Evolutionary conservation across 1,284 basidiomycete species (phyloP), one percentile per base, ranked within the genome.

Genomic region (Xerocomus nothofagi): DNA sequence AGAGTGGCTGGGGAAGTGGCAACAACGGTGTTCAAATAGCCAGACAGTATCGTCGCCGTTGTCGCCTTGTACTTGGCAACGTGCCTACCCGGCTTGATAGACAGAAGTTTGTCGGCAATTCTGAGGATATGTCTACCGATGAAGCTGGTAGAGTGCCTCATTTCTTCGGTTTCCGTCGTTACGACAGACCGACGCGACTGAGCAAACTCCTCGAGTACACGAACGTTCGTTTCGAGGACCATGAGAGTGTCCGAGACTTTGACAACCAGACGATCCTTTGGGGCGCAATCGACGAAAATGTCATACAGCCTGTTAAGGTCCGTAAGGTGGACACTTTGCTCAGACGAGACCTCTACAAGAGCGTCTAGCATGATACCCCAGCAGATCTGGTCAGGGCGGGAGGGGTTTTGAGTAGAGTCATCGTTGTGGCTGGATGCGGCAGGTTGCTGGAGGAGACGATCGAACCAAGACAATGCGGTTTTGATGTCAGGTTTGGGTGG

Each of bases 401-500:
- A 68, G 20, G 76, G 74, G 1, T 68, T 69, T 8, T 55, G 59
- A n/a, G 73, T 59, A 18, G 78, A 62, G 32, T 72, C 67, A 51
- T 71, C 75, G 2, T 73, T 71, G 56, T 68, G 51, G n/a, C 36
- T 44, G 1, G 74, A 68, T 9, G 67, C 56, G 10, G 65, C 47
- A 6, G 71, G 70, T 49, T 80, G 76, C 39, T 73, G 64, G 32
- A 85, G 66, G 33, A 90, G 73, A 42, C 79, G 76, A 45, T 86
- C 73, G 61, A 88, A 89, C 91, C 89, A 92, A 10, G 73, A 64
- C 32, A 85, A 59, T 0, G 91, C 91, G 1, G 80, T 82, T 3
- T 73, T 61, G 10, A 84, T 58, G 56, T 94, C 87, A 6, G 82
- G 82, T 23, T 56, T 60, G 17, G 51, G 24, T 5, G 40, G 12